Percentiles rank a stretch among this genome's conserved stretches.
These are phyloP conservation scores for Lenzites betulinus DNA, from an alignment of 768 basidiomycete species.

Conservation along the genomic window DNA sequence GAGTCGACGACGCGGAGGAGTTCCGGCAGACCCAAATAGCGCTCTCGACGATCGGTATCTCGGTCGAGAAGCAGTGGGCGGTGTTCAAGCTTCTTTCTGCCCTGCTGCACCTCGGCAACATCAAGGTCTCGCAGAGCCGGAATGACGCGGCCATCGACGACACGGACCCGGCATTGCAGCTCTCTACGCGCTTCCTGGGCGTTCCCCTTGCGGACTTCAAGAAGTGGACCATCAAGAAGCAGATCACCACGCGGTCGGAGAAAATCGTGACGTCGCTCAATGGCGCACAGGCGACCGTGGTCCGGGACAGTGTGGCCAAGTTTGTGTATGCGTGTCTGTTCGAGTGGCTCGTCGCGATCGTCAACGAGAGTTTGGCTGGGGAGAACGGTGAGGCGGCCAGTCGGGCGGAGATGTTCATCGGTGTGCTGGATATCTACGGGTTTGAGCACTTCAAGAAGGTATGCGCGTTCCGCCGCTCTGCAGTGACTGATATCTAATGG, in stretches of 20 bases:
- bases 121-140: conserved; percentile 81
- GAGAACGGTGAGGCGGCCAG: conserved; percentile 90
- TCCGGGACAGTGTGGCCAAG: conserved; percentile 95
- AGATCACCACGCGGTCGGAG: conserved; percentile 90
- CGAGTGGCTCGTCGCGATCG: conserved; percentile 96
- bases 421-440: conserved; percentile 97
- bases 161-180: conserved; percentile 72
- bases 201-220: conserved; percentile 92
- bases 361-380: conserved; percentile 96
- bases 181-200: conserved; percentile 89
- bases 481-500: not conserved
- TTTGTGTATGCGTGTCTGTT: conserved; percentile 99
- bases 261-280: conserved; percentile 91
- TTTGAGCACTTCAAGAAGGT: conserved; percentile 98
- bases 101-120: conserved; percentile 96
- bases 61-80: conserved; percentile 97
- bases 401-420: conserved; percentile 97
- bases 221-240: conserved; percentile 99
- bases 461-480: not conserved
- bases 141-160: conserved; percentile 86
- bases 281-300: conserved; percentile 87
- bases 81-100: conserved; percentile 94
- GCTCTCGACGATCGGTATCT: conserved; percentile 94
- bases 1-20: conserved; percentile 96
- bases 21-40: conserved; percentile 93